Evolutionary conservation across 352 stramenopile species (phyloP).

Genomic region (Globisporangium uncinulatum): DNA sequence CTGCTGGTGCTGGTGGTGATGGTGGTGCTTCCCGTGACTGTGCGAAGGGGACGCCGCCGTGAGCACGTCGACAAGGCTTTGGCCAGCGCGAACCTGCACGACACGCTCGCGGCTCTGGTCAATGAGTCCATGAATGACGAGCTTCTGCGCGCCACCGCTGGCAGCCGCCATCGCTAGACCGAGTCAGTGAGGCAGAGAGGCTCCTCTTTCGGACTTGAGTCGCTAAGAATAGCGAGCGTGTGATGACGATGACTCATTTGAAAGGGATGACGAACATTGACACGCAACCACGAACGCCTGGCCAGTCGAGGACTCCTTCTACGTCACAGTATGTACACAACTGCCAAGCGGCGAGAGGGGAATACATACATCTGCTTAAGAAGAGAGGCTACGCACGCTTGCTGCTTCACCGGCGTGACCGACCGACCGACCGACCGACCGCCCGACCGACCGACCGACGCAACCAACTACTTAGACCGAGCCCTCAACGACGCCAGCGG

Average conservation of each 20-base stretch:
- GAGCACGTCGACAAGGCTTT: constrained; percentile 36
- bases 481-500: constrained; percentile 46
- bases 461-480: constrained; percentile 37
- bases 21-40: not conserved
- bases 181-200: not conserved
- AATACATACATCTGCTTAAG: constrained; percentile 17
- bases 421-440: not conserved
- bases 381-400: not conserved
- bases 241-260: no score
- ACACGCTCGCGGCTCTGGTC: constrained; percentile 53
- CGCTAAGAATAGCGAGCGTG: no score
- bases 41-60: constrained; percentile 7
- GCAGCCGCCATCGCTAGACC: not conserved
- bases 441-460: not conserved
- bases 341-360: not conserved
- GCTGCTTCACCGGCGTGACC: not conserved
- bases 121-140: constrained; percentile 53
- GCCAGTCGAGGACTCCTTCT: not conserved
- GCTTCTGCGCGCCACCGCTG: constrained; percentile 22
- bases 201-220: no score
- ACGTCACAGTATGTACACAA: not conserved
- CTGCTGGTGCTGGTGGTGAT: not conserved
- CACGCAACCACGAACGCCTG: no score
- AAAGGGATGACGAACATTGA: no score
- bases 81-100: constrained; percentile 44